Conservation (phyloP, 441 rosid genomes). For the Gossypium schwendimanii region DNA sequence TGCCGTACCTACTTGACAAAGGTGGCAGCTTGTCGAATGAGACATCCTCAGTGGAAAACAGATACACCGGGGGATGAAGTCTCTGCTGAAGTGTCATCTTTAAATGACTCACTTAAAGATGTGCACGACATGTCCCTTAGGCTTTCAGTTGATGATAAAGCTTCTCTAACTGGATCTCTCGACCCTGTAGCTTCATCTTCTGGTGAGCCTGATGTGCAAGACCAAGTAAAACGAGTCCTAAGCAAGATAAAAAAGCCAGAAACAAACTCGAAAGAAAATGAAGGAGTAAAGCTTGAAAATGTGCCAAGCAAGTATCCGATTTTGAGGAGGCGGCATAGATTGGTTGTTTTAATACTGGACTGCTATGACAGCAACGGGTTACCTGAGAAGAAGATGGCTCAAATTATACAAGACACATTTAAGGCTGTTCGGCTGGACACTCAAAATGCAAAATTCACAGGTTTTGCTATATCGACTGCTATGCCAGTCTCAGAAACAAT, state of each 20-base stretch:
- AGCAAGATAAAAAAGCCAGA: slow-evolving; percentile 65
- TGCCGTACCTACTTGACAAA: slow-evolving; percentile 95
- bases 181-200: slow-evolving; percentile 32
- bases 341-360: slow-evolving; percentile 72
- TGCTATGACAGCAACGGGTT: slow-evolving; percentile 57
- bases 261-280: slow-evolving; percentile 32
- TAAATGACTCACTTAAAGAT: slow-evolving; percentile 81
- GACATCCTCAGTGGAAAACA: slow-evolving; percentile 93
- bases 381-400: slow-evolving; percentile 61
- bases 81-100: slow-evolving; percentile 51
- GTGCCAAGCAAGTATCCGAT: slow-evolving; percentile 61
- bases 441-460: slow-evolving; percentile 50
- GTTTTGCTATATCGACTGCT: slow-evolving; percentile 73
- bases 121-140: slow-evolving; percentile 94
- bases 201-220: slow-evolving; percentile 46
- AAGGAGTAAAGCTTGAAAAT: slow-evolving; percentile 46
- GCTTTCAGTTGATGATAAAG: slow-evolving; percentile 79
- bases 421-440: slow-evolving; percentile 64
- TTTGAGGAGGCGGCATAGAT: slow-evolving; percentile 63
- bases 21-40: slow-evolving; percentile 85
- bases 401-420: slow-evolving; percentile 49
- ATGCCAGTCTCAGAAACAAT: slow-evolving; percentile 64
- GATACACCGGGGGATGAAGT: slow-evolving; percentile 70
- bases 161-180: slow-evolving; percentile 47
- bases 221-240: slow-evolving; percentile 61